Evolutionary conservation across 208 protist genomes (phyloP), one percentile per base, ranked within the genome.

Genomic region (Trypanosoma melophagium): DNA sequence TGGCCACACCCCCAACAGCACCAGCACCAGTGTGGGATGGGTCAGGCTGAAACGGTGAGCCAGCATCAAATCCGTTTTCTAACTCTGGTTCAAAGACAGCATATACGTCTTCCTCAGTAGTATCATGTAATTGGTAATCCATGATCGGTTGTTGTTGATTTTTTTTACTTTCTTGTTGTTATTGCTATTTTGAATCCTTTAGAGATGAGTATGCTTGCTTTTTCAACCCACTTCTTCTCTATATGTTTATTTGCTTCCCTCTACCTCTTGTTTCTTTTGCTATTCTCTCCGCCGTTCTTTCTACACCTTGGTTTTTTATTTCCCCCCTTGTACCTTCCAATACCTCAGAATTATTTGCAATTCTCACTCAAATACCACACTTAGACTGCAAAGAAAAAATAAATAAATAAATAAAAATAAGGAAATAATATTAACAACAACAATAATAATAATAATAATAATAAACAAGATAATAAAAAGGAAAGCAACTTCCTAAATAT

Each of bases 31-130:
- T 42, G 55, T n/a, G 52, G 12, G 19, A 10, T 21, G 63, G 60
- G 1, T 66, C 51, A 51, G 65, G 60, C 7, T 66, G 61, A 7
- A 69, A 16, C 13, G 80, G 71, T 3, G 71, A 71, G 24, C 61
- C 74, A 38, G 16, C 35, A 38, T 5, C 47, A 49, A 66, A 69
- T 7, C 73, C 81, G 14, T 68, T 53, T 2, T 65, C 71, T n/a
- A 54, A 62, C n/a, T 83, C 79, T 28, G 79, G 69, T 56, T 90
- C 81, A 60, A 94, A 94, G 24, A 81, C 79, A 4, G 85, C 83
- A 66, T 94, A 94, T 42, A 90, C 71, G 60, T 94, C 89, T 41
- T 94, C 89, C 40, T 86, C 81, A 41, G 17, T 50, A 35, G 22
- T 61, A 49, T 63, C 61, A 21, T 67, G 45, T 14, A 21, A 7